Evolutionary conservation across 2,329 filamentous ascomycete genomes (phyloP).

Genomic region (Fusarium sp.): DNA sequence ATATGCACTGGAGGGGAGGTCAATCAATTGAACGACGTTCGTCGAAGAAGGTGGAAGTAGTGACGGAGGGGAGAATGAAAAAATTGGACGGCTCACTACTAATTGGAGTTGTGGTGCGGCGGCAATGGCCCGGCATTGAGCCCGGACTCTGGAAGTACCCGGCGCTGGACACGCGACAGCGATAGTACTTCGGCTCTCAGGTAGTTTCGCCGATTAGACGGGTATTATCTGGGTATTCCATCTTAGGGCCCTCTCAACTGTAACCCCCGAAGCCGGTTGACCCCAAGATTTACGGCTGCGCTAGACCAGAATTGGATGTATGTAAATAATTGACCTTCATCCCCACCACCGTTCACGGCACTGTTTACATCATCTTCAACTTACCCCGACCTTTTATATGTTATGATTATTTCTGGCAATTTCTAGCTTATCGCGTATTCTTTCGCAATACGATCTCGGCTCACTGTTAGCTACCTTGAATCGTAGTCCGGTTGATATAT

Average conservation of each 20-base stretch:
- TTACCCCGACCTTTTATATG: not conserved
- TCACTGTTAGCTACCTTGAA: not conserved
- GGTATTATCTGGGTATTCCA: conserved; percentile 36
- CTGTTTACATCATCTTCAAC: not conserved
- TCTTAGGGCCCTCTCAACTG: conserved; percentile 22
- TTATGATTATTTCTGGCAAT: not conserved
- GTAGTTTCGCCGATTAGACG: not conserved
- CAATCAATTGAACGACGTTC: conserved; percentile 46
- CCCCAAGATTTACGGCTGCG: conserved; percentile 24
- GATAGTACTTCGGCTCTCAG: conserved; percentile 26
- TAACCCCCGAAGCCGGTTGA: conserved; percentile 30
- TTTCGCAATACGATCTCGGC: not conserved
- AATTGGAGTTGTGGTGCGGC: conserved; percentile 43
- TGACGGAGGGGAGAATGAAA: conserved; percentile 45
- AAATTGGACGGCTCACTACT: conserved; percentile 47
- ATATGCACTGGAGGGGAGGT: conserved; percentile 45
- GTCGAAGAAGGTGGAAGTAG: conserved; percentile 42
- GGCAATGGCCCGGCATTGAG: conserved; percentile 49
- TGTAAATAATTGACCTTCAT: conserved; percentile 49
- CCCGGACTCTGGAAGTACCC: conserved; percentile 32
- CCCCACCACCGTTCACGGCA: conserved; percentile 3
- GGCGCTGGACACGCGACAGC: conserved; percentile 32
- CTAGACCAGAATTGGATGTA: conserved; percentile 50
- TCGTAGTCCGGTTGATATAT: not conserved
- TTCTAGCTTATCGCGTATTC: not conserved